Evolutionary conservation across 2,329 filamentous ascomycete genomes (phyloP).

Genomic region (Xylariaceae sp.): DNA sequence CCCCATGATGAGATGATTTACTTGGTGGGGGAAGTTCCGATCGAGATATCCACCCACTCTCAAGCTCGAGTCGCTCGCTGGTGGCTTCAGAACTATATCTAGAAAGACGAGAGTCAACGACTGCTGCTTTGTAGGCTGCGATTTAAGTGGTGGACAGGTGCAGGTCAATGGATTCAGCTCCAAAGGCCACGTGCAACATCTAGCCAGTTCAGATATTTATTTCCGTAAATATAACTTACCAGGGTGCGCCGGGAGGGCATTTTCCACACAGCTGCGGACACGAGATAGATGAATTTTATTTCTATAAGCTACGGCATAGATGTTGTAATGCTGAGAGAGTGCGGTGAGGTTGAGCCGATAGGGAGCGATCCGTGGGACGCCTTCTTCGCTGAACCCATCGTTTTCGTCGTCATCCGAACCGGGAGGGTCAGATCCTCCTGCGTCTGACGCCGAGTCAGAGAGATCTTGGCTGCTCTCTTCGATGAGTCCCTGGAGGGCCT

Average conservation of each 20-base stretch:
- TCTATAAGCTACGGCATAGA: constrained; percentile 67
- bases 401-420: background rate
- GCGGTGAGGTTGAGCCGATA: constrained; percentile 63
- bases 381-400: background rate
- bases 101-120: background rate
- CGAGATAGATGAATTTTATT: constrained; percentile 63
- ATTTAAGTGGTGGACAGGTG: background rate
- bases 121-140: background rate
- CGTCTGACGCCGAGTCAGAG: no score
- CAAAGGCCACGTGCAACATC: background rate
- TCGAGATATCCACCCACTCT: constrained; percentile 61
- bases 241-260: constrained; percentile 55
- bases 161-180: background rate
- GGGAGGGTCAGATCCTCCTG: background rate
- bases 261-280: constrained; percentile 52
- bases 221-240: constrained; percentile 9
- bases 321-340: constrained; percentile 64
- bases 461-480: no score
- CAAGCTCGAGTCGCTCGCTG: constrained; percentile 47
- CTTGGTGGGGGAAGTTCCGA: constrained; percentile 57
- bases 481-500: no score
- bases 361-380: constrained; percentile 38
- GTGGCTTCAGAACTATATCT: constrained; percentile 56
- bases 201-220: background rate
- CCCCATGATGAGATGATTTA: constrained; percentile 73